Conservation (phyloP, 192 early-diverging fungal genomes). For the Coemansia sp. region DNA sequence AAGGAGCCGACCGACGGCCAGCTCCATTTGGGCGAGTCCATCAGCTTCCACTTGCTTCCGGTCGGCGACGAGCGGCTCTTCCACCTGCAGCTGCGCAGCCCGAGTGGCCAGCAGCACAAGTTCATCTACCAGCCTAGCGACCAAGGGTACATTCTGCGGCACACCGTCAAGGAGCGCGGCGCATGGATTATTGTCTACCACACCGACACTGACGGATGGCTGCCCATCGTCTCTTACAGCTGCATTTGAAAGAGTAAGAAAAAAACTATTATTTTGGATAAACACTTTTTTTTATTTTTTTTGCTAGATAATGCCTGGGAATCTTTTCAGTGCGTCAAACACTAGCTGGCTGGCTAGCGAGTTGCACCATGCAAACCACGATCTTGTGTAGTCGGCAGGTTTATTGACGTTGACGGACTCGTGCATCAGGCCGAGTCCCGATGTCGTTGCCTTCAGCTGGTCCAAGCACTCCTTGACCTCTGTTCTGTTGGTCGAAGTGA, state of each 20-base stretch:
- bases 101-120: slow-evolving; percentile 54
- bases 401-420: slow-evolving; percentile 62
- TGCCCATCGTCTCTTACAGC: slow-evolving; percentile 54
- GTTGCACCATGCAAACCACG: slow-evolving; percentile 56
- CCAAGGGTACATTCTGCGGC: slow-evolving; percentile 57
- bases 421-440: slow-evolving; percentile 66
- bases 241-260: slow-evolving; percentile 46
- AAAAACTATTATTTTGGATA: too few relatives aligned
- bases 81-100: slow-evolving; percentile 56
- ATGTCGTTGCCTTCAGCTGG: slow-evolving; percentile 54
- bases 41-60: slow-evolving; percentile 53
- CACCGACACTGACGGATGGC: slow-evolving; percentile 55
- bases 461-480: slow-evolving; percentile 64
- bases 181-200: slow-evolving; percentile 59
- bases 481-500: slow-evolving; percentile 52
- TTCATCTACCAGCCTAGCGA: slow-evolving; percentile 60
- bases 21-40: slow-evolving; percentile 49
- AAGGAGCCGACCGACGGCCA: slow-evolving; percentile 49
- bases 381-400: slow-evolving; percentile 33
- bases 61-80: slow-evolving; percentile 56
- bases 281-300: background rate
- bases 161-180: slow-evolving; percentile 58
- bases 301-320: slow-evolving; percentile 43
- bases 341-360: slow-evolving; percentile 42
- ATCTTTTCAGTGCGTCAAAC: slow-evolving; percentile 30